A percentile compares a stretch with the other conserved stretches of the same genome.
Conservation (phyloP, 352 stramenopile species). For the Plasmopara halstedii region DNA sequence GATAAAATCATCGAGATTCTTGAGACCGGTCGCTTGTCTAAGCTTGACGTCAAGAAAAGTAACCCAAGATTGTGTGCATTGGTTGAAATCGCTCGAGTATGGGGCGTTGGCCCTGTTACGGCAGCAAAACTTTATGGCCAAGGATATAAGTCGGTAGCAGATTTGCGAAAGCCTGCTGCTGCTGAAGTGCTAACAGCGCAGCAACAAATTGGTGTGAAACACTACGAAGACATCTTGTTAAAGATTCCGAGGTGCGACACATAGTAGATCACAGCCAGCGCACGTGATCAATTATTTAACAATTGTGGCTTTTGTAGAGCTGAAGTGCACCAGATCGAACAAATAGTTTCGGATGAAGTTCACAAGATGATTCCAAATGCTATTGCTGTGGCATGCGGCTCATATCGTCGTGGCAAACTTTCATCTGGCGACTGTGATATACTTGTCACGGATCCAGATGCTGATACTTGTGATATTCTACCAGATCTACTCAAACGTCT, state of each 20-base stretch:
- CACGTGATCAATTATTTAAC: neutral
- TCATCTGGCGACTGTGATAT: slow-evolving; percentile 74
- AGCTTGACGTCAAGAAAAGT: slow-evolving; percentile 73
- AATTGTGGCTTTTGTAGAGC: slow-evolving; percentile 19
- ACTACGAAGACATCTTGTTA: slow-evolving; percentile 71
- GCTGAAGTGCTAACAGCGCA: slow-evolving; percentile 41
- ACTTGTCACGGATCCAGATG: slow-evolving; percentile 64
- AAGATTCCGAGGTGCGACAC: slow-evolving; percentile 52
- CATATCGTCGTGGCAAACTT: slow-evolving; percentile 67
- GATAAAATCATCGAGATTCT: slow-evolving; percentile 73
- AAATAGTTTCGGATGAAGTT: slow-evolving; percentile 62
- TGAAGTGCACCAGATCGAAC: slow-evolving; percentile 70
- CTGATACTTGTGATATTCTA: slow-evolving; percentile 59
- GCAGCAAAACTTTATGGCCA: slow-evolving; percentile 69
- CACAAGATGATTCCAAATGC: slow-evolving; percentile 55
- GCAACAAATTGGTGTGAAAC: slow-evolving; percentile 73
- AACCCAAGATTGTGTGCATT: slow-evolving; percentile 50
- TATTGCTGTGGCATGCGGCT: slow-evolving; percentile 60
- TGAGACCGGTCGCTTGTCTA: slow-evolving; percentile 62
- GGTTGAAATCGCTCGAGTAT: slow-evolving; percentile 62
- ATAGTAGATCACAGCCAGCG: neutral
- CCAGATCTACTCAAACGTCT: slow-evolving; percentile 59
- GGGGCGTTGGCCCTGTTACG: slow-evolving; percentile 71
- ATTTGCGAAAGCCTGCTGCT: slow-evolving; percentile 33
- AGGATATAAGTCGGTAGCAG: slow-evolving; percentile 58